Evolutionary conservation across 2,329 filamentous ascomycete genomes (phyloP), one percentile per base, ranked within the genome.

Genomic region (Fusarium dimerum): DNA sequence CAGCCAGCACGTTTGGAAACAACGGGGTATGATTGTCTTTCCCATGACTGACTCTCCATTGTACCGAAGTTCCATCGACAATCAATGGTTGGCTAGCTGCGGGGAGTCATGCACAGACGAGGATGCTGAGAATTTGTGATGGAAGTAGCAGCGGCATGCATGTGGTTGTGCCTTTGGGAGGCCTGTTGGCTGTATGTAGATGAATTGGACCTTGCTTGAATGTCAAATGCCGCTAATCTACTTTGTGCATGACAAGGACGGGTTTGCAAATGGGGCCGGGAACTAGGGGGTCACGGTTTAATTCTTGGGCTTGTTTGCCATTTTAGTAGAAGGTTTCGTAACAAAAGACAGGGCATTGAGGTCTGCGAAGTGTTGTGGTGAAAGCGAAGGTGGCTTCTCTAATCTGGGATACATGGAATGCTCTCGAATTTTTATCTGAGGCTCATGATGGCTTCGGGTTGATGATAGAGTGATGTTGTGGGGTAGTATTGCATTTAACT

Each of bases 381-480:
- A 47, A 32, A 41, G 32, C 8, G 36, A 50, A 40, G n/a, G n/a
- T n/a, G n/a, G n/a, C n/a, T 26, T 7, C 20, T 26, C 20, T 26
- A 26, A 26, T 7, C 7, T 26, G 7, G 20, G 5, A 26, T 26
- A 26, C 20, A 26, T 26, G 20, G 20, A 26, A 26, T 26, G 20
- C 20, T 26, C 20, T 26, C 20, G 20, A 26, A 26, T 26, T 26
- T 7, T 26, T 7, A 26, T 5, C 5, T 62, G 62, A 65, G 60
- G 57, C 61, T 65, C 59, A 51, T 58, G 59, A 64, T 65, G 48
- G 54, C 50, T 56, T 65, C 41, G 50, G 51, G 57, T 43, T 47
- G 17, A 44, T 47, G 54, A 55, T 47, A 50, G 52, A 50, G 53
- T 64, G 62, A 57, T 65, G 62, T 59, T 65, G 61, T 65, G 63